phyloP scores from a whole-genome alignment of 2,329 filamentous ascomycete species.

The Exophiala viscosa region DNA sequence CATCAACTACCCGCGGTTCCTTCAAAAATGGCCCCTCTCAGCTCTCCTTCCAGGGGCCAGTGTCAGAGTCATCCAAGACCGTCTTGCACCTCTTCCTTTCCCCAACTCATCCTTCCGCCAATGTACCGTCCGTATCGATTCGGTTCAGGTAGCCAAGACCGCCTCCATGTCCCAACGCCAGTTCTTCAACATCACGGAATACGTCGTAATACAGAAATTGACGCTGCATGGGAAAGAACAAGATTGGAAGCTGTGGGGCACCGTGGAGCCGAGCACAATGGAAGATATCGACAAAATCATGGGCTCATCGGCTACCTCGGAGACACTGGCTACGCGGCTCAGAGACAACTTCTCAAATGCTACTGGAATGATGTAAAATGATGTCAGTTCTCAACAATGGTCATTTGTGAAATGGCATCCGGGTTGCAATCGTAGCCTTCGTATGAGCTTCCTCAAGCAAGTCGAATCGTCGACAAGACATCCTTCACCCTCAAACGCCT shows the following conservation, averaged over 20 bases:
- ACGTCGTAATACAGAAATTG: constrained; percentile 50
- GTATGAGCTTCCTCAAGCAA: no score
- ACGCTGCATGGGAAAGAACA: constrained; percentile 40
- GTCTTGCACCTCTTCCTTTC: constrained; percentile 40
- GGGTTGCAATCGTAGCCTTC: no score
- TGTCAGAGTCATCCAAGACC: constrained; percentile 39
- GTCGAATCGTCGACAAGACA: no score
- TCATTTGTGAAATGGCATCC: no score
- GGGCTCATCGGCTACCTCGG: background rate
- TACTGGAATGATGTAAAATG: background rate
- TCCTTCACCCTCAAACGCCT: no score
- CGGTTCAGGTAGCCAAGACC: constrained; percentile 36
- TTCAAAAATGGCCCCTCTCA: constrained; percentile 31
- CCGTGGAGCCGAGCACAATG: constrained; percentile 18
- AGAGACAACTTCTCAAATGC: constrained; percentile 2
- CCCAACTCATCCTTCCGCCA: constrained; percentile 39
- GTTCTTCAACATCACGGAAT: constrained; percentile 36
- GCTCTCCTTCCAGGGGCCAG: constrained; percentile 34
- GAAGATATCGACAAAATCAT: constrained; percentile 21
- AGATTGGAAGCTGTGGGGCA: constrained; percentile 51
- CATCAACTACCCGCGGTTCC: constrained; percentile 34
- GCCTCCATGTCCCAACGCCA: constrained; percentile 2
- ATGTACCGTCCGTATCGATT: constrained; percentile 39
- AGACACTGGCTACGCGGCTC: background rate
- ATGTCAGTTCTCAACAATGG: no score